Percentiles rank a stretch among this genome's conserved stretches.
These are phyloP conservation scores for Mycena sp. DNA, from an alignment of 1,284 basidiomycete genomes.

Conservation along the genomic window DNA sequence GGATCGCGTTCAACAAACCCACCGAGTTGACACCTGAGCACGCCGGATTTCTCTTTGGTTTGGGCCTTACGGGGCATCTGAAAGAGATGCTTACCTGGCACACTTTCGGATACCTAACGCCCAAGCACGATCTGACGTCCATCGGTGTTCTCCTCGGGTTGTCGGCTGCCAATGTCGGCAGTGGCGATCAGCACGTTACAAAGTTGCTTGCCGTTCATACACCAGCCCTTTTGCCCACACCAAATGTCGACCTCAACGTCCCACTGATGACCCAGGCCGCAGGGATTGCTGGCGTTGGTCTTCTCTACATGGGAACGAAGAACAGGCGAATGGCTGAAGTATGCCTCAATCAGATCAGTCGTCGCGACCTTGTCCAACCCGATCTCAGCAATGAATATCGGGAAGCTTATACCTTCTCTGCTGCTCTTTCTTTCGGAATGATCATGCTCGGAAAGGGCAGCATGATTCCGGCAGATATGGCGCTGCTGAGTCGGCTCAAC, in stretches of 20 bases:
- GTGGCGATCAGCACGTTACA: constrained; percentile 86
- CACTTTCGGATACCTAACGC: constrained; percentile 91
- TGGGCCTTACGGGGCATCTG: constrained; percentile 93
- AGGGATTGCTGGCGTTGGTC: constrained; percentile 88
- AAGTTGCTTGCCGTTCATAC: constrained; percentile 94
- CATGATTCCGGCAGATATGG: constrained; percentile 78
- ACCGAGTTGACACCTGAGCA: constrained; percentile 89
- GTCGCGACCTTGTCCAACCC: constrained; percentile 79
- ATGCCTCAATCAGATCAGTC: constrained; percentile 85
- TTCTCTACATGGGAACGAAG: constrained; percentile 90
- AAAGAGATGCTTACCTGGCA: constrained; percentile 90
- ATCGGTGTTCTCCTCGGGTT: constrained; percentile 94
- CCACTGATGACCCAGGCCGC: constrained; percentile 91
- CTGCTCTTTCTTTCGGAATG: constrained; percentile 93
- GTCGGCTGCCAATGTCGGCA: constrained; percentile 92
- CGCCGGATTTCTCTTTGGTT: constrained; percentile 93
- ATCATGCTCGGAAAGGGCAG: constrained; percentile 93
- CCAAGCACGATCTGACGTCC: constrained; percentile 94
- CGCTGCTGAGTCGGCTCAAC: constrained; percentile 72
- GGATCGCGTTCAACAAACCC: constrained; percentile 94
- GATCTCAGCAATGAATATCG: constrained; percentile 87
- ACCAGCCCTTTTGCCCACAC: constrained; percentile 89
- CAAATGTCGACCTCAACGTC: constrained; percentile 89
- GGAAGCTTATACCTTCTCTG: constrained; percentile 92
- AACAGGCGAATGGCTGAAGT: constrained; percentile 94